These are phyloP conservation scores for Blepharisma stoltei DNA, from an alignment of 73 alveolate species.

Conservation along the genomic window DNA sequence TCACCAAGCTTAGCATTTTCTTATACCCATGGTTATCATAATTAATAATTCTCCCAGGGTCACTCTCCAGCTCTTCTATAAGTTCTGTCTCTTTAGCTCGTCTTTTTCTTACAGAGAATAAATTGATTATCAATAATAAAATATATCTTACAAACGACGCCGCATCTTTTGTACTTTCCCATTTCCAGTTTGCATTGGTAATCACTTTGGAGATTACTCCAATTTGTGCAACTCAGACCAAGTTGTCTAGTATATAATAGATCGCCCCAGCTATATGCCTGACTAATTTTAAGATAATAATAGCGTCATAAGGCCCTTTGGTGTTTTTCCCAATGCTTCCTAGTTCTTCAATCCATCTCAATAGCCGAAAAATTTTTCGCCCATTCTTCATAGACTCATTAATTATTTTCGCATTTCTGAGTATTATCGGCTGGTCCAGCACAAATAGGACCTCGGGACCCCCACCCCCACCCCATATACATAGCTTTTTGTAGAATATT, in stretches of 20 bases:
- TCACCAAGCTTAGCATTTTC: background rate
- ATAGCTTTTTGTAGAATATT: too few species aligned
- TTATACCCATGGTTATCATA: background rate
- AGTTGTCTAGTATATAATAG: constrained; percentile 2
- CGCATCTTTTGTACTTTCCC: constrained; percentile 10
- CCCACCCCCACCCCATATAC: too few species aligned
- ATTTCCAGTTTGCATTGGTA: background rate
- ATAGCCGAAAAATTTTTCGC: constrained; percentile 1
- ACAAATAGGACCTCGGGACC: too few species aligned
- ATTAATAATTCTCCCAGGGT: background rate
- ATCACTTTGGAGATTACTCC: background rate
- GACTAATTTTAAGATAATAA: background rate
- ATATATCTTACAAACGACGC: background rate
- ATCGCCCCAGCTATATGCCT: constrained; percentile 8
- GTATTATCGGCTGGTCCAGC: constrained; percentile 3
- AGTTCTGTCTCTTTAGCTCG: background rate
- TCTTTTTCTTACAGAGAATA: background rate
- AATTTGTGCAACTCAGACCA: background rate
- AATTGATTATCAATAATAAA: background rate
- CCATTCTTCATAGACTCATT: constrained; percentile 3
- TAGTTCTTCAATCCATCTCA: constrained; percentile 25
- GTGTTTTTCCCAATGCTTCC: background rate
- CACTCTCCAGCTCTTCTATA: background rate
- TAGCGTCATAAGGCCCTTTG: background rate
- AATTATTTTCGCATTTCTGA: background rate